phyloP scores from a whole-genome alignment of 179 eudicot genomes.

The Amaranthus tricolor region DNA sequence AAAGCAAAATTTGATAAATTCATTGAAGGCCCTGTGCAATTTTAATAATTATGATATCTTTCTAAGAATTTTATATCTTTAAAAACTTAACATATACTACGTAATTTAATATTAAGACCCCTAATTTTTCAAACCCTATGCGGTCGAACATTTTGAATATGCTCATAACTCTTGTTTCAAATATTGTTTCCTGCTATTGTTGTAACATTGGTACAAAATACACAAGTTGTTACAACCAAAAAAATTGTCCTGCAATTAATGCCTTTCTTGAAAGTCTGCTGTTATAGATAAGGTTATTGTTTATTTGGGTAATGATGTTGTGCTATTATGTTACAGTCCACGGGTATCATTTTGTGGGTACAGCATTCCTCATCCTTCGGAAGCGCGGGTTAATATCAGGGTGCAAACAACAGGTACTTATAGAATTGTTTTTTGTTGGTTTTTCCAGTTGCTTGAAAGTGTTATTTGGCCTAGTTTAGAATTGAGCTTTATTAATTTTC shows the following conservation, averaged over 20 bases:
- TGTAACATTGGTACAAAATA: background rate
- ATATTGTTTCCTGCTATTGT: background rate
- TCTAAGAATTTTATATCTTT: too few species aligned
- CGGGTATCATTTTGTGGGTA: constrained; percentile 78
- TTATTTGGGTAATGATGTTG: background rate
- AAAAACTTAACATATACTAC: too few species aligned
- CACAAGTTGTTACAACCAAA: background rate
- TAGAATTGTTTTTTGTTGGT: background rate
- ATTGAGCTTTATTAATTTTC: too few species aligned
- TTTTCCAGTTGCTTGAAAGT: background rate
- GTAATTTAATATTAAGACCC: too few species aligned
- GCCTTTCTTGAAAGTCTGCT: background rate
- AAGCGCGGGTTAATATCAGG: constrained; percentile 79
- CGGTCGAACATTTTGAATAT: background rate
- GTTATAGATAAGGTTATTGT: background rate
- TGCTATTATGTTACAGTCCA: constrained; percentile 54
- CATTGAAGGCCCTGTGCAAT: too few species aligned
- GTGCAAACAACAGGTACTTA: constrained; percentile 85
- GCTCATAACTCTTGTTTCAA: background rate
- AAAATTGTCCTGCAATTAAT: background rate
- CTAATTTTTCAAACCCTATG: too few species aligned
- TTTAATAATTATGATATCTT: too few species aligned
- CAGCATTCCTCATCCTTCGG: constrained; percentile 97
- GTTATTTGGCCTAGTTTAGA: background rate
- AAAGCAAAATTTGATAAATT: too few species aligned